Evolutionary conservation across 2,329 filamentous ascomycete genomes (phyloP).

Genomic region (Colletotrichum gloeosporioides): DNA sequence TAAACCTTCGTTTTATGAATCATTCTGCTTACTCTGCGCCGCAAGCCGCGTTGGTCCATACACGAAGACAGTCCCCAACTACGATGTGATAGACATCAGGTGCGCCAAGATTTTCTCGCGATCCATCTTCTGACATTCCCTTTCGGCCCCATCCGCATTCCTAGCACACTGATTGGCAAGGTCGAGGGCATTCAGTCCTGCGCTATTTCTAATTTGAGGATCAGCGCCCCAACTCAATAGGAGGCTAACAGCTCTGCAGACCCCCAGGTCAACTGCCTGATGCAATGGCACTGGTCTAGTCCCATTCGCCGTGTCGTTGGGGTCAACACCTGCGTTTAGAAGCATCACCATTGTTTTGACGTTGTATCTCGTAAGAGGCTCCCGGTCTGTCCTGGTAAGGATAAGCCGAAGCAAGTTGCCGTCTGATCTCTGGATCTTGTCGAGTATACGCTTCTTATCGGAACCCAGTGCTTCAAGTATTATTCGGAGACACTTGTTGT

Average conservation of each 20-base stretch:
- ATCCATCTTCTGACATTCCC: background rate
- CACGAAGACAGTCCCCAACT: background rate
- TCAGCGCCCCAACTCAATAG: background rate
- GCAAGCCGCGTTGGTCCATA: fast-evolving
- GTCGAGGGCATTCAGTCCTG: background rate
- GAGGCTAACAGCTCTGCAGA: background rate
- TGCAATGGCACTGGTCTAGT: background rate
- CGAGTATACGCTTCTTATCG: background rate
- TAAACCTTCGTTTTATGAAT: background rate
- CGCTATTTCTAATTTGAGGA: background rate
- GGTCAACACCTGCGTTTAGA: background rate
- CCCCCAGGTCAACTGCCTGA: background rate
- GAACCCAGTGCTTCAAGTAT: background rate
- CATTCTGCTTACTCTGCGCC: background rate
- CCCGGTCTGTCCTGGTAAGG: background rate
- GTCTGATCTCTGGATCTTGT: background rate
- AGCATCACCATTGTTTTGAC: background rate
- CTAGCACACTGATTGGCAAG: background rate
- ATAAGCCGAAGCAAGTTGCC: background rate
- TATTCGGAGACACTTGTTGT: background rate
- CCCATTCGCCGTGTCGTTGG: background rate
- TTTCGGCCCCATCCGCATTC: fast-evolving
- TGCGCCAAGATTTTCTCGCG: background rate
- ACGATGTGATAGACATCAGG: background rate
- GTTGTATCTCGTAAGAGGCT: background rate